Evolutionary conservation across 768 basidiomycete genomes (phyloP), one percentile per base, ranked within the genome.

Genomic region (Tylopilus cervinicoccineus): DNA sequence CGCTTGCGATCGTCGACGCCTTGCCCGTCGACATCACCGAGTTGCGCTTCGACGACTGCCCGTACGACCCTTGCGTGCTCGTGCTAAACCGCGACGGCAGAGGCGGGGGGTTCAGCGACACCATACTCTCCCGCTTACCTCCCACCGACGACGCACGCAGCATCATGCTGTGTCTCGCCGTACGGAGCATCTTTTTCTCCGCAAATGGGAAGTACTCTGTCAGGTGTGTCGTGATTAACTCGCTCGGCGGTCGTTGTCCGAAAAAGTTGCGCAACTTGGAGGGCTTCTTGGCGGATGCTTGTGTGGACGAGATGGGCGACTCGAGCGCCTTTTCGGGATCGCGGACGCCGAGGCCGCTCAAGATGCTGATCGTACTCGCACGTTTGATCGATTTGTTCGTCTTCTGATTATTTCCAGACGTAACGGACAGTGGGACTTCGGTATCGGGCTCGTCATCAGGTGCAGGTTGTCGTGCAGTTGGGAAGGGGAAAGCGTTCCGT

Each of bases 221-320:
- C 43, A 98, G 69, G 63, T 98, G 94, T 7, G 76, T 95, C 22
- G 94, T 90, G 72, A 98, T 98, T 53, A 98, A 82, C 67, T 98
- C 96, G 70, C 88, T 92, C 0, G 96, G 94, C 0, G 96, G 96
- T 33, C 96, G 88, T 61, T 97, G 96, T 14, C 95, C 96, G 58
- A 97, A 95, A 76, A 98, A 99, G 74, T 93, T 93, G 68, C 88
- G 88, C 39, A 93, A 65, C 61, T 91, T 93, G 19, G 80, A 79
- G 4, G 84, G 79, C 9, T 76, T 71, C 57, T 79, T 68, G 31
- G 52, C 14, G 3, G 62, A 32, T 8, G 55, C 40, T 22, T 60
- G 58, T 0, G 76, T 73, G 6, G 81, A 77, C 0, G 81, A 81
- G 10, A 78, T 74, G 8, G 81, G 78, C 0, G 71, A 66, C 34